These are phyloP conservation scores for Candida tunisiensis DNA, from an alignment of 1,139 yeast genomes.

Conservation along the genomic window DNA sequence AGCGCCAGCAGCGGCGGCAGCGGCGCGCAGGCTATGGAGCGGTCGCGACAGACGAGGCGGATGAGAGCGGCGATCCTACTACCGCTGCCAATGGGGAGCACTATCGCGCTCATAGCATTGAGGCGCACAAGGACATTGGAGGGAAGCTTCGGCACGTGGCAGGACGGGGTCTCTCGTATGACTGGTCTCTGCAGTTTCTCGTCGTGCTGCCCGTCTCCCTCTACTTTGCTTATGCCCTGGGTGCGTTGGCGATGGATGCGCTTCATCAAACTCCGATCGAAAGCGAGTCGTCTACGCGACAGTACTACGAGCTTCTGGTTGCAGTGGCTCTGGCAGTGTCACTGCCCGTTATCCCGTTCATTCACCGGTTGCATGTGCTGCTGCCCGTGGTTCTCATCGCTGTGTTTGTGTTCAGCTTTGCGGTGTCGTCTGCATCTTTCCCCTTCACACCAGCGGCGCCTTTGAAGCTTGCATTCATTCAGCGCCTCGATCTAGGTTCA, in stretches of 20 bases:
- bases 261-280: conserved; percentile 58
- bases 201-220: conserved; percentile 50
- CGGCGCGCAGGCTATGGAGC: not conserved
- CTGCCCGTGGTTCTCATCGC: conserved; percentile 26
- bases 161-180: conserved; percentile 40
- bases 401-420: conserved; percentile 22
- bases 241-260: conserved; percentile 38
- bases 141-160: conserved; percentile 11
- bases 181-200: conserved; percentile 66
- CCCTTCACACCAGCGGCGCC: conserved; percentile 50
- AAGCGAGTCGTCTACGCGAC: conserved; percentile 27
- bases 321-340: conserved; percentile 27
- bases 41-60: not conserved
- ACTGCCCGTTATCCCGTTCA: conserved; percentile 50
- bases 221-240: conserved; percentile 30
- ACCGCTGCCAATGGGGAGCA: not conserved
- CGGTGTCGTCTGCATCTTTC: conserved; percentile 21
- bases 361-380: conserved; percentile 46
- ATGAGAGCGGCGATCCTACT: not conserved
- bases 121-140: conserved; percentile 2
- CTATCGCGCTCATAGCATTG: no score
- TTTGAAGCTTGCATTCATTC: conserved; percentile 51
- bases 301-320: conserved; percentile 30
- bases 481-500: conserved; percentile 29
- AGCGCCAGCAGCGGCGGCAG: not conserved